Evolutionary conservation across 2,329 filamentous ascomycete genomes (phyloP).

Genomic region (Colletotrichum plurivorum): DNA sequence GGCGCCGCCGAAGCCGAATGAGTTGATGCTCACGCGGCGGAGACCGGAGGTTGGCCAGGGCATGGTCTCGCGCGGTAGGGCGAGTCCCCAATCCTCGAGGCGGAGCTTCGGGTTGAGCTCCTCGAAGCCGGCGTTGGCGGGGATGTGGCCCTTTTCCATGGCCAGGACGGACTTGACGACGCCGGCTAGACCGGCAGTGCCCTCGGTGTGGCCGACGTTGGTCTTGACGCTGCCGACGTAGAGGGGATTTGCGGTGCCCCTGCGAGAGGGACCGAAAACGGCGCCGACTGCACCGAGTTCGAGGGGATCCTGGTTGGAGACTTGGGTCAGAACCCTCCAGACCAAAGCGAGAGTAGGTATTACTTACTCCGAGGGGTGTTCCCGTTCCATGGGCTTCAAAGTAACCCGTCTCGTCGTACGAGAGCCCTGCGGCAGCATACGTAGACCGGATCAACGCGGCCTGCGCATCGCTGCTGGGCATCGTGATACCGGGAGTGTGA

Average conservation of each 20-base stretch:
- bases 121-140: constrained; percentile 43
- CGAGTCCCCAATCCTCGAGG: neutral
- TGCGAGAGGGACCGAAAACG: too few relatives aligned
- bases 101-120: constrained; percentile 47
- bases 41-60: too few relatives aligned
- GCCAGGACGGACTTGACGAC: constrained; percentile 49
- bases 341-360: too few relatives aligned
- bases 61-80: too few relatives aligned
- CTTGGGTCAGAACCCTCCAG: too few relatives aligned
- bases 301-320: constrained; percentile 31
- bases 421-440: too few relatives aligned
- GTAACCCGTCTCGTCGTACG: too few relatives aligned
- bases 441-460: constrained; percentile 45
- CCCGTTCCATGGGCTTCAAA: too few relatives aligned
- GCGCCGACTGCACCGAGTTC: constrained; percentile 45
- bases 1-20: too few relatives aligned
- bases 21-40: too few relatives aligned
- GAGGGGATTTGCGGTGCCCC: too few relatives aligned
- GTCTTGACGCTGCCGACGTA: constrained; percentile 44
- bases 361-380: too few relatives aligned
- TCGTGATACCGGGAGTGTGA: constrained; percentile 53
- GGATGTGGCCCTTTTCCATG: constrained; percentile 47
- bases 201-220: constrained; percentile 51
- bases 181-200: constrained; percentile 47
- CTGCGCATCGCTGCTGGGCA: constrained; percentile 49